phyloP scores from a whole-genome alignment of 331 rosid genomes.

The Phaseolus coccineus region DNA sequence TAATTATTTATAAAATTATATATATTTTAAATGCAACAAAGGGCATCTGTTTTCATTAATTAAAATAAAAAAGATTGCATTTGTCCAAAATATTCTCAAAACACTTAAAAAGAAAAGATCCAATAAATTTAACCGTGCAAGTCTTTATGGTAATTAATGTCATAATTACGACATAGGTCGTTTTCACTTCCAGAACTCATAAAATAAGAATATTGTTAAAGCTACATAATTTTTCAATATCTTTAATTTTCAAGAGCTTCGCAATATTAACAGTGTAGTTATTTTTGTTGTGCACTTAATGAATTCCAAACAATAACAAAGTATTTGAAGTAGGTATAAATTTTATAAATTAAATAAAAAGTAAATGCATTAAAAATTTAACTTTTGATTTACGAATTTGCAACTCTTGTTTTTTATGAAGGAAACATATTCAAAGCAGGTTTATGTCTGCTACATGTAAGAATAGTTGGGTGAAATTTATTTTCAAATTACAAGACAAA shows the following conservation, averaged over 20 bases:
- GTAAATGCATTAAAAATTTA: not conserved
- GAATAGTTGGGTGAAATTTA: not conserved
- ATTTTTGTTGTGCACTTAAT: not conserved
- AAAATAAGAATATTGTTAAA: not conserved
- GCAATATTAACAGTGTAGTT: not conserved
- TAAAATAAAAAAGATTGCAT: too few relatives aligned
- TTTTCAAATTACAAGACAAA: not conserved
- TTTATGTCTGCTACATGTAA: not conserved
- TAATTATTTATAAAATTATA: too few relatives aligned
- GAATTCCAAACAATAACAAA: not conserved
- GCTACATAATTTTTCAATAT: not conserved
- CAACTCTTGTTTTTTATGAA: not conserved
- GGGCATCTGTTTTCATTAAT: too few relatives aligned
- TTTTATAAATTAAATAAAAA: conserved; percentile 1
- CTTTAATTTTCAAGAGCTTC: not conserved
- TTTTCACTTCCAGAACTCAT: conserved; percentile 1
- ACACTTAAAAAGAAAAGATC: not conserved
- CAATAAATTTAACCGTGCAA: not conserved
- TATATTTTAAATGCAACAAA: too few relatives aligned
- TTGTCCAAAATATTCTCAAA: too few relatives aligned
- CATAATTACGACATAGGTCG: not conserved
- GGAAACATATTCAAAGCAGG: not conserved
- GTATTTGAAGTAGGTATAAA: not conserved
- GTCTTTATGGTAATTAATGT: not conserved
- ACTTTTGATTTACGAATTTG: not conserved